A percentile compares a stretch with the other conserved stretches of the same genome.
Evolutionary conservation across 176 grass and related monocot species (phyloP).

Genomic region (Bromus sterilis): DNA sequence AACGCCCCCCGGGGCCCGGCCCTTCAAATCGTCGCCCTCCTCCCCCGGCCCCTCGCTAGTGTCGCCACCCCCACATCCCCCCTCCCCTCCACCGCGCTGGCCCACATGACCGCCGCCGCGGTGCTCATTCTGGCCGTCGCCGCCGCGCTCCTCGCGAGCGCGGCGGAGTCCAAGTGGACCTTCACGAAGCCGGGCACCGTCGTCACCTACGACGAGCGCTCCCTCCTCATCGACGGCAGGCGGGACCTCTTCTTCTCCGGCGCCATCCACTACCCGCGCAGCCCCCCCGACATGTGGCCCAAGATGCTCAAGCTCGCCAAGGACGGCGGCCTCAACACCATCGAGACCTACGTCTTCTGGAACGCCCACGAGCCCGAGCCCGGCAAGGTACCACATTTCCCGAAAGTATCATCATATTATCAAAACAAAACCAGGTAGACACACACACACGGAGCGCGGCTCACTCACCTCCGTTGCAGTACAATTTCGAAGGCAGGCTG

Average conservation of each 20-base stretch:
- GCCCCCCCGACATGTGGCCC: constrained; percentile 77
- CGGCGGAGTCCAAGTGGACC: constrained; percentile 9
- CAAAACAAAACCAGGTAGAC: too few relatives aligned
- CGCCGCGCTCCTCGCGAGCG: not conserved
- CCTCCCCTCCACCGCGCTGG: not conserved
- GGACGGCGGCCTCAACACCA: constrained; percentile 73
- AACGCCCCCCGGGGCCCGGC: not conserved
- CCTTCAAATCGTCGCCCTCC: not conserved
- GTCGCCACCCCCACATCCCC: not conserved
- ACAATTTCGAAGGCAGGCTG: constrained; percentile 53
- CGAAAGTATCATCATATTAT: too few relatives aligned
- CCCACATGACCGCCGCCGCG: not conserved
- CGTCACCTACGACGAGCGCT: constrained; percentile 58
- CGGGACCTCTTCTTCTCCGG: constrained; percentile 87
- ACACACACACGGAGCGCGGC: too few relatives aligned
- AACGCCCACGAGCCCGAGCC: constrained; percentile 72
- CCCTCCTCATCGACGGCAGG: constrained; percentile 63
- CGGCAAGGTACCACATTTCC: constrained; percentile 84
- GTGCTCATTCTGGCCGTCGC: not conserved
- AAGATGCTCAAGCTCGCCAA: constrained; percentile 49
- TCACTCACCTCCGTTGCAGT: constrained; percentile 41
- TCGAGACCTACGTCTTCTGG: constrained; percentile 91
- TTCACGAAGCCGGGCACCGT: constrained; percentile 25
- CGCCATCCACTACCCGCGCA: constrained; percentile 86
- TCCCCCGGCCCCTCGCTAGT: not conserved